Base-by-base conservation (phyloP, 2,329 filamentous ascomycete species). In the Aspergillus pseudotamarii region DNA sequence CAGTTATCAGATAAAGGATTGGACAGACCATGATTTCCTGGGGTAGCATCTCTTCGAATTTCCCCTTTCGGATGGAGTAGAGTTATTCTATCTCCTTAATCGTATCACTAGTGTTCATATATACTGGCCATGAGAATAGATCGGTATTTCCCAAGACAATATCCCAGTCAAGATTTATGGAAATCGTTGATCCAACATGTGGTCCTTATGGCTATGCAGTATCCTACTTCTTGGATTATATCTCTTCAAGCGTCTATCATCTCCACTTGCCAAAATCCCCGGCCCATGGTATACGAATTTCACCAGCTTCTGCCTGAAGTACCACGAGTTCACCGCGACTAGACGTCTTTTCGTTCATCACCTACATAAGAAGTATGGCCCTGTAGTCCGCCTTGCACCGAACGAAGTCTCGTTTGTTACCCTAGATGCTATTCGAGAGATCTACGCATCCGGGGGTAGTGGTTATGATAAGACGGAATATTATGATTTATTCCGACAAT, bases 401-500 rank as follows among this genome's bases (percentile, higher is more conserved):
- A 73, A 75, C 53, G 74, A 76, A 58, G 65, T 73, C 12, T 75
- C 73, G 1, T 75, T 76, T 38, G 68, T 67, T 1, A 70, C 67
- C 21, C 34, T 73, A 8, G 69, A 73, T 26, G 73, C 71, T 3
- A 71, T 76, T 23, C 72, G 71, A 36, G 73, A 73, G 32, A 76
- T 76, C 12, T 76, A 76, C 61, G 66, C 69, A 1, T 73, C 71
- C 2, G 74, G 74, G 8, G 75, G 75, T 0, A 76, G 75, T 57
- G 76, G 75, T 1, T 78, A 77, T 60, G 75, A 78, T 55, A 78
- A 77, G 62, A 77, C 76, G 0, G 73, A 74, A 38, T 73, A 75
- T 16, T 78, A 78, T 64, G 68, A 70, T 36, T 67, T 77, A 4
- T 78, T 78, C 57, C 70, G 65, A 21, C 74, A 76, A 46, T 76